Evolutionary conservation across 2,329 filamentous ascomycete genomes (phyloP), one percentile per base, ranked within the genome.

Genomic region (Penicillium sp.): DNA sequence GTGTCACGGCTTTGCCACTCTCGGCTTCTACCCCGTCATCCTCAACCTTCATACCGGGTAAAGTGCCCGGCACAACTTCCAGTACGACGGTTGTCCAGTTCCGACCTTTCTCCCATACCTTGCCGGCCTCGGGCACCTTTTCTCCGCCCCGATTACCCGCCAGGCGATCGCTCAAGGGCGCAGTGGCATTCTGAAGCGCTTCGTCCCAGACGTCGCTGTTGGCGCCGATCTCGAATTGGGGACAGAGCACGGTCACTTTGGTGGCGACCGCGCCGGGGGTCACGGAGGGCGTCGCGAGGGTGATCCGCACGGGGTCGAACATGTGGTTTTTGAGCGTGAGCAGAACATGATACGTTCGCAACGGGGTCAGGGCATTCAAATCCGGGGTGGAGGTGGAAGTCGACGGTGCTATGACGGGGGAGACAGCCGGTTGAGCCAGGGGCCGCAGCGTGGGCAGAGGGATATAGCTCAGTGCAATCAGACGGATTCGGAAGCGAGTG

Each of bases 121-220:
- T 97, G 45, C 91, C 93, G 0, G 88, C 88, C 67, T 95, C 90
- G 12, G 87, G 83, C 42, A 82, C 79, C 43, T 73, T 76, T 36
- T 71, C 68, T n/a, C 65, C 63, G 26, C 60, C 64, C 38, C 63
- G 73, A 59, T 54, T 63, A 64, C 60, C 71, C 58, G 68, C 68
- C 11, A 69, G 63, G 28, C 66, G 67, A 61, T 71, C 64, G 4
- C 48, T 51, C 61, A 63, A 56, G 63, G 66, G 65, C 65, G 66
- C 64, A 70, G 57, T 63, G 54, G 42, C 68, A 60, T 44, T 67
- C 64, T 83, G 82, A 9, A 96, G 76, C 0, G 90, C 91, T 64
- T 97, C 93, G 60, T 97, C 91, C 86, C 86, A 87, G 69, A 94
- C 81, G 60, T 90, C 86, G n/a, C 88, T 93, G 67, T 95, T 96